These are phyloP conservation scores for Phytophthora ramorum DNA, from an alignment of 352 stramenopile genomes.

Conservation along the genomic window DNA sequence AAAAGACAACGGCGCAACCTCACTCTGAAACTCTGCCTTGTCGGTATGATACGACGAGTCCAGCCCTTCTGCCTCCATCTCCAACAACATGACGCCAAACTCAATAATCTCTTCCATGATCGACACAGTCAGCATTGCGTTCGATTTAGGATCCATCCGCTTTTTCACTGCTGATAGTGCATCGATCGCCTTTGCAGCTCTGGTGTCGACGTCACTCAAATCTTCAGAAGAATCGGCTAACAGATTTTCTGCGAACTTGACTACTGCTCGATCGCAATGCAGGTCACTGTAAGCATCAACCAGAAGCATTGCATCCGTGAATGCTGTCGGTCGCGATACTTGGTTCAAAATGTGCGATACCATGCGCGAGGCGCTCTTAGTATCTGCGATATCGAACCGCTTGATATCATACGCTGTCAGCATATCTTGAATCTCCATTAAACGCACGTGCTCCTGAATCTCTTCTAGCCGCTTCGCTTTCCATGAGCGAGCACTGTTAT, in stretches of 20 bases:
- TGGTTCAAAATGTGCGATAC: slow-evolving; percentile 70
- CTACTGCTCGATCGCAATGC: slow-evolving; percentile 51
- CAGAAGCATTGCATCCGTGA: slow-evolving; percentile 65
- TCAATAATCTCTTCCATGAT: slow-evolving; percentile 62
- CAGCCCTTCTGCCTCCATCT: slow-evolving; percentile 42
- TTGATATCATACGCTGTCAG: slow-evolving; percentile 63
- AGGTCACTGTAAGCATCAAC: slow-evolving; percentile 69
- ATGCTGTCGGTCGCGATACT: slow-evolving; percentile 47
- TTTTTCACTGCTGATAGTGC: slow-evolving; percentile 57
- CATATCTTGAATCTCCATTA: slow-evolving; percentile 87
- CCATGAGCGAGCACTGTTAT: slow-evolving; percentile 39
- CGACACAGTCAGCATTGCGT: slow-evolving; percentile 43
- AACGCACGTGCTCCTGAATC: slow-evolving; percentile 66
- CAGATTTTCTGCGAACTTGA: slow-evolving; percentile 74
- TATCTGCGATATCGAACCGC: slow-evolving; percentile 61
- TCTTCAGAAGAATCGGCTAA: slow-evolving; percentile 35
- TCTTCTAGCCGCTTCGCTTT: slow-evolving; percentile 52
- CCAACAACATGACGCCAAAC: slow-evolving; percentile 55
- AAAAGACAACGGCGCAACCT: slow-evolving; percentile 24
- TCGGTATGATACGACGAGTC: background rate
- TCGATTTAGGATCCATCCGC: slow-evolving; percentile 25
- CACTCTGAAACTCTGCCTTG: background rate
- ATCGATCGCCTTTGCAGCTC: slow-evolving; percentile 27
- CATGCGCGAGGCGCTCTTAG: slow-evolving; percentile 52
- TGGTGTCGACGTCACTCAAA: slow-evolving; percentile 13